Evolutionary conservation across 164 flowering plant genomes (phyloP), one percentile per base, ranked within the genome.

Genomic region (Tinospora cordifolia): DNA sequence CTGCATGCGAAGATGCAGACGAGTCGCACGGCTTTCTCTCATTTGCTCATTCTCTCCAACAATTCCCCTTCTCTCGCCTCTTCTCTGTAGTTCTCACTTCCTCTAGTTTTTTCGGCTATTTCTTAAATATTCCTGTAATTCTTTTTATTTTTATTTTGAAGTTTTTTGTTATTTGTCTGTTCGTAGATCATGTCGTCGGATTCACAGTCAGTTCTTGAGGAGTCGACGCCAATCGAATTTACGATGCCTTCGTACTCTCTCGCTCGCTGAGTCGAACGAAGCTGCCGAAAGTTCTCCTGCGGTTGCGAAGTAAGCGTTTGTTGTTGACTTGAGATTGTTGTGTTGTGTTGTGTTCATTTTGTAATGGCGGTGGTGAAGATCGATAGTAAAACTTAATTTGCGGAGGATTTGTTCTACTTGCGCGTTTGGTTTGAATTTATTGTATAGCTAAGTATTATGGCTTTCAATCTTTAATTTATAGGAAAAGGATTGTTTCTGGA

Each of bases 401-500:
- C 10, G 36, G 1, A 60, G 19, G 14, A 6, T 46, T 14, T 25
- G 14, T 39, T 1, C 21, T 17, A 62, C 5, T 12, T 13, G n/a
- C n/a, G n/a, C n/a, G n/a, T n/a, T n/a, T n/a, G n/a, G n/a, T n/a
- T n/a, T n/a, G n/a, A n/a, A n/a, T n/a, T n/a, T n/a, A n/a, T n/a
- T n/a, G 46, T 65, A 2, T 57, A 12, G 12, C 57, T 58, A 5
- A 17, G 1, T n/a, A 8, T 74, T 74, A 65, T 57, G 8, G 5
- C n/a, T 24, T 65, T 49, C 38, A 34, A 9, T 21, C 39, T 41
- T 75, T 60, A 13, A n/a, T 76, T 66, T 73, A 30, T 80, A 94
- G 98, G 88, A 90, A 90, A 83, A 85, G 97, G 75, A 80, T 94
- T 68, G 97, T 94, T 8, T 94, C 97, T 54, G 98, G 98, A 62